A percentile compares a stretch with the other conserved stretches of the same genome.
Conservation (phyloP, 306 rosid species). For the Cucumis melo region DNA sequence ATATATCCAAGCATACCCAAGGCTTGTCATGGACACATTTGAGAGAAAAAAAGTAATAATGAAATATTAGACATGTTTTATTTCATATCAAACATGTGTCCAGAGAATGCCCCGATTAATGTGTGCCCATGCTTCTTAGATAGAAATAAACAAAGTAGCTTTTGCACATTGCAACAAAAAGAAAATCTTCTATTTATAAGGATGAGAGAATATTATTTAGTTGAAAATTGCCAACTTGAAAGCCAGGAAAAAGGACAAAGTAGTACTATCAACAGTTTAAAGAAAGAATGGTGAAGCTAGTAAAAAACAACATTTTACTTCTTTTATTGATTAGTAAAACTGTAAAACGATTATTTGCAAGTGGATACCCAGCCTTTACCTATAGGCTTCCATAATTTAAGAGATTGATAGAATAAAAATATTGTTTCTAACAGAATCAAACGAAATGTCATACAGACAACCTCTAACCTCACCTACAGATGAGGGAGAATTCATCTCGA, state of each 20-base stretch:
- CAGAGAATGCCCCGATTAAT: no score
- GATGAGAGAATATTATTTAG: background rate
- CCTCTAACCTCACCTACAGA: background rate
- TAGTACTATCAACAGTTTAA: background rate
- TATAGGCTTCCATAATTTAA: background rate
- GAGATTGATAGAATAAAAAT: background rate
- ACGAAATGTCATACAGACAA: background rate
- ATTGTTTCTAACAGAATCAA: background rate
- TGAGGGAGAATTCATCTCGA: background rate
- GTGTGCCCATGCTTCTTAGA: background rate
- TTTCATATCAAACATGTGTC: background rate
- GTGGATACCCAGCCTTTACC: background rate
- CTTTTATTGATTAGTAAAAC: background rate
- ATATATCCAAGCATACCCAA: background rate
- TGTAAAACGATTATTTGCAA: background rate
- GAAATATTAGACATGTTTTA: background rate
- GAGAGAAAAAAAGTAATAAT: no score
- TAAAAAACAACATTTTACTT: background rate
- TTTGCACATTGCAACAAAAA: background rate
- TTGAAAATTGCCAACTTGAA: background rate
- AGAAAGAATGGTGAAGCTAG: background rate
- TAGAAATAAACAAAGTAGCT: background rate
- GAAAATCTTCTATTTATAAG: background rate
- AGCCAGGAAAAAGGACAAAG: background rate
- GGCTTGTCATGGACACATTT: background rate